phyloP scores from a whole-genome alignment of 2,329 filamentous ascomycete species.

The Graphilbum sp. region DNA sequence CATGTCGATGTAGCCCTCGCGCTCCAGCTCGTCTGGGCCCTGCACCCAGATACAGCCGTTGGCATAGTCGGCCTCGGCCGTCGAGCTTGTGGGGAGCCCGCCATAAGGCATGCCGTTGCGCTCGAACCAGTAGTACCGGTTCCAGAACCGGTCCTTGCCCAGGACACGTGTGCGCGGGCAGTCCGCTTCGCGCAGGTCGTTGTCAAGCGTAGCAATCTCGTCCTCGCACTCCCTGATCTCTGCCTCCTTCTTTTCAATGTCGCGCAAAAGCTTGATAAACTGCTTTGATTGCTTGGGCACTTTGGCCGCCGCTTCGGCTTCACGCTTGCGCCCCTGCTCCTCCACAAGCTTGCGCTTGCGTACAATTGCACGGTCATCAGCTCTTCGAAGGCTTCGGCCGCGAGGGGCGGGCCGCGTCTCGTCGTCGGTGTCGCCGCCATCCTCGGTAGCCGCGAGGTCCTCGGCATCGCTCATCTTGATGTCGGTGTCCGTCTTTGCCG shows the following conservation, averaged over 20 bases:
- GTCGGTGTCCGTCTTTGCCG: constrained; percentile 35
- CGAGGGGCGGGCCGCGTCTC: constrained; percentile 42
- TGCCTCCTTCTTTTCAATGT: constrained; percentile 76
- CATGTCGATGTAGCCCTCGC: constrained; percentile 72
- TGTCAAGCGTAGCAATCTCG: constrained; percentile 71
- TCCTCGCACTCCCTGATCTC: constrained; percentile 68
- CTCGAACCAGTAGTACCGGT: constrained; percentile 98
- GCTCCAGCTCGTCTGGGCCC: constrained; percentile 78
- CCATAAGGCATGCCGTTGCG: constrained; percentile 95
- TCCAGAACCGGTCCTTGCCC: constrained; percentile 93
- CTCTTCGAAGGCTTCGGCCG: constrained; percentile 41
- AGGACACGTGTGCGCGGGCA: constrained; percentile 79
- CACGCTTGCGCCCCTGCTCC: constrained; percentile 51
- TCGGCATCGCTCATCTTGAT: constrained; percentile 47
- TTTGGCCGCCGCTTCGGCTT: constrained; percentile 46
- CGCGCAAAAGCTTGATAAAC: constrained; percentile 72
- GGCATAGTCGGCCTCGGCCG: constrained; percentile 71
- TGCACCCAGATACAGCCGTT: constrained; percentile 96
- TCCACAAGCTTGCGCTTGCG: constrained; percentile 61
- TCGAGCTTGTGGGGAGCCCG: constrained; percentile 76
- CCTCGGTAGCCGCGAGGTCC: constrained; percentile 43
- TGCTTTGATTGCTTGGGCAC: constrained; percentile 69
- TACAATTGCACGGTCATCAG: constrained; percentile 53
- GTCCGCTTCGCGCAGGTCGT: constrained; percentile 84
- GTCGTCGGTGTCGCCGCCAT: constrained; percentile 47